Evolutionary conservation across 257 asterid genomes (phyloP).

Genomic region (Osmanthus fragrans): DNA sequence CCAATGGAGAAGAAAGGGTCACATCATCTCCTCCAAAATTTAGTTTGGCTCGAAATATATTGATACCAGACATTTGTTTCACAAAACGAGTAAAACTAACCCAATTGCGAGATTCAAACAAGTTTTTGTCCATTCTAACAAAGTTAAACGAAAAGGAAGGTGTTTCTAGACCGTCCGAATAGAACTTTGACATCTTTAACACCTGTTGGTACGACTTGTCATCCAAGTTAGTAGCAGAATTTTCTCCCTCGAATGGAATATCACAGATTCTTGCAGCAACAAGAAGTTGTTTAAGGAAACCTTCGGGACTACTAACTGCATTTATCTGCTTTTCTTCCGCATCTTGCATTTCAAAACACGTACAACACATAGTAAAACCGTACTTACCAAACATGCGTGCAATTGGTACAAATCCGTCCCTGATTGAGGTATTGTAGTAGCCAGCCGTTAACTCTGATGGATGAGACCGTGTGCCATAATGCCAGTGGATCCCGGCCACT

Average conservation of each 20-base stretch:
- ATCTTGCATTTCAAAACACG: conserved; percentile 65
- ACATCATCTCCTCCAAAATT: conserved; percentile 52
- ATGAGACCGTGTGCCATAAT: conserved; percentile 53
- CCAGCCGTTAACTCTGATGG: conserved; percentile 71
- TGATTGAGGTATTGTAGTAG: conserved; percentile 54
- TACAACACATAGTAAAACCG: conserved; percentile 56
- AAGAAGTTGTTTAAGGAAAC: conserved; percentile 57
- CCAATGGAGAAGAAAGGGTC: conserved; percentile 37
- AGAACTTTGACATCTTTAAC: conserved; percentile 55
- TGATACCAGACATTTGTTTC: conserved; percentile 54
- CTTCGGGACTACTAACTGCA: conserved; percentile 57
- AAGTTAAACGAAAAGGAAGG: conserved; percentile 73
- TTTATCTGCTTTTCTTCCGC: conserved; percentile 47
- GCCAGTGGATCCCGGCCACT: conserved; percentile 66
- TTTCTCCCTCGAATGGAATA: conserved; percentile 64
- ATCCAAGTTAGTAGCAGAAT: conserved; percentile 49
- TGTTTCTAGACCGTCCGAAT: conserved; percentile 45
- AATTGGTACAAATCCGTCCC: conserved; percentile 61
- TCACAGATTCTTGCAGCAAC: conserved; percentile 51
- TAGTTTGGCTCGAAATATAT: conserved; percentile 41
- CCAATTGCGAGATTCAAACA: conserved; percentile 58
- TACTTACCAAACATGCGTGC: conserved; percentile 60
- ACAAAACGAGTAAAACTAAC: conserved; percentile 63
- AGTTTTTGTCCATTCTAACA: conserved; percentile 61
- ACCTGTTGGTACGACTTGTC: conserved; percentile 61